phyloP scores from a whole-genome alignment of 1,284 basidiomycete species.

The Trametes polyzona region DNA sequence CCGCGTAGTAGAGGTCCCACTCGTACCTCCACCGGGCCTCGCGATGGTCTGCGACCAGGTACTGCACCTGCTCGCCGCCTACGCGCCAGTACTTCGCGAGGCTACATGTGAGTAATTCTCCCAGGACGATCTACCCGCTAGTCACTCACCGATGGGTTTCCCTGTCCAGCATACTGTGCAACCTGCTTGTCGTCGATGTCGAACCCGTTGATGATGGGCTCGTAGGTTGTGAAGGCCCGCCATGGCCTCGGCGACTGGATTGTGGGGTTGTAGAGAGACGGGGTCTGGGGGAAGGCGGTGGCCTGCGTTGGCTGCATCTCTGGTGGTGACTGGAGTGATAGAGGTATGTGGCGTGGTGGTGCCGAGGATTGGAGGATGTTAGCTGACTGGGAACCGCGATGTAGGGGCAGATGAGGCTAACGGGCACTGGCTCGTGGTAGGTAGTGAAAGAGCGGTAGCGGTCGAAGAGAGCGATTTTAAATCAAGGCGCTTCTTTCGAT shows the following conservation, averaged over 20 bases:
- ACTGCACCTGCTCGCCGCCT: background rate
- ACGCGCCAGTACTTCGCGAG: background rate
- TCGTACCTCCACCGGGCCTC: background rate
- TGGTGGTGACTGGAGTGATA: too few relatives aligned
- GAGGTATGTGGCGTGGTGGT: too few relatives aligned
- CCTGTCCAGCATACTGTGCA: too few relatives aligned
- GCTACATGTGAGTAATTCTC: background rate
- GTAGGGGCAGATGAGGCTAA: too few relatives aligned
- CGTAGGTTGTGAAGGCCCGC: background rate
- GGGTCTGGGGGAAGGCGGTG: background rate
- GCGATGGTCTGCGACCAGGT: background rate
- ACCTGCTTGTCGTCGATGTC: too few relatives aligned
- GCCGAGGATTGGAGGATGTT: too few relatives aligned
- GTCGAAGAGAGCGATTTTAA: background rate
- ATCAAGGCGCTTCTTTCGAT: background rate
- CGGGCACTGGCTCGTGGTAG: too few relatives aligned
- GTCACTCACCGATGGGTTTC: background rate
- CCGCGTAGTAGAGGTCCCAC: background rate
- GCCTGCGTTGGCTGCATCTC: background rate
- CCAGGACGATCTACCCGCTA: background rate
- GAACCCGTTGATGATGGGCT: background rate
- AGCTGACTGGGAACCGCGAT: too few relatives aligned
- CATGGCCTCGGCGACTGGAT: background rate
- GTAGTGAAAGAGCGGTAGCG: background rate
- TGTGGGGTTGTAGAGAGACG: too few relatives aligned